A percentile compares a stretch with the other conserved stretches of the same genome.
phyloP scores from a whole-genome alignment of 2,329 filamentous ascomycete species.

The Hypoxylon sp. region DNA sequence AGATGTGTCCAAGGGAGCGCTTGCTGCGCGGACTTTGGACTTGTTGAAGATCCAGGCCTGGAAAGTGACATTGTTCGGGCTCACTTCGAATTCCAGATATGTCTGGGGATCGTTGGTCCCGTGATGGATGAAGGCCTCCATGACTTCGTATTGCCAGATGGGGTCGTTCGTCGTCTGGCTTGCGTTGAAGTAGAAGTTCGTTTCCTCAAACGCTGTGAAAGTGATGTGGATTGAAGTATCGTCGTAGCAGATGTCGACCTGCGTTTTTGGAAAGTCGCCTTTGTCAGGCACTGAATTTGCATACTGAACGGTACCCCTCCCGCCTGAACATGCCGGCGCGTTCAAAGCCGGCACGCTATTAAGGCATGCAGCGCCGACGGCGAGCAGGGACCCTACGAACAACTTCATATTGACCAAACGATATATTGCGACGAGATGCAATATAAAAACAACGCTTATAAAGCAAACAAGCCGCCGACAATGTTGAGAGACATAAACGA shows the following conservation, averaged over 20 bases:
- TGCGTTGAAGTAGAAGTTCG: slow-evolving; percentile 63
- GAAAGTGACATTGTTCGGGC: slow-evolving; percentile 66
- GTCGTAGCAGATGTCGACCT: slow-evolving; percentile 65
- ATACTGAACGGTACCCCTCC: slow-evolving; percentile 57
- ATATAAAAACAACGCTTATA: background rate
- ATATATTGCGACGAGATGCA: slow-evolving; percentile 29
- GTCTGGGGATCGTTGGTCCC: slow-evolving; percentile 63
- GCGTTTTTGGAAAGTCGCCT: slow-evolving; percentile 60
- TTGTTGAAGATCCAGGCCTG: slow-evolving; percentile 68
- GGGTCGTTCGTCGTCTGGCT: slow-evolving; percentile 62
- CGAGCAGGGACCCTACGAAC: slow-evolving; percentile 38
- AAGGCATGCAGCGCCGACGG: slow-evolving; percentile 34
- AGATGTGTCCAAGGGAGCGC: slow-evolving; percentile 62
- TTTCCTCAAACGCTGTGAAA: slow-evolving; percentile 64
- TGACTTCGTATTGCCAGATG: slow-evolving; percentile 66
- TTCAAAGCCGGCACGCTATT: slow-evolving; percentile 50
- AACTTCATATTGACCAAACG: slow-evolving; percentile 40
- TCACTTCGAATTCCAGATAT: slow-evolving; percentile 68
- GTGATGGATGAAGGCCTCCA: slow-evolving; percentile 65
- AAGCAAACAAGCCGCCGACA: background rate
- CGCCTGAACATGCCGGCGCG: slow-evolving; percentile 59
- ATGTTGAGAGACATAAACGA: slow-evolving; percentile 1
- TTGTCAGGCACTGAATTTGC: slow-evolving; percentile 61
- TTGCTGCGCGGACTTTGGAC: slow-evolving; percentile 60
- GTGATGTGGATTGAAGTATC: slow-evolving; percentile 58